phyloP scores from a whole-genome alignment of 805 yeast species.

The Hagleromyces aurorensis region DNA sequence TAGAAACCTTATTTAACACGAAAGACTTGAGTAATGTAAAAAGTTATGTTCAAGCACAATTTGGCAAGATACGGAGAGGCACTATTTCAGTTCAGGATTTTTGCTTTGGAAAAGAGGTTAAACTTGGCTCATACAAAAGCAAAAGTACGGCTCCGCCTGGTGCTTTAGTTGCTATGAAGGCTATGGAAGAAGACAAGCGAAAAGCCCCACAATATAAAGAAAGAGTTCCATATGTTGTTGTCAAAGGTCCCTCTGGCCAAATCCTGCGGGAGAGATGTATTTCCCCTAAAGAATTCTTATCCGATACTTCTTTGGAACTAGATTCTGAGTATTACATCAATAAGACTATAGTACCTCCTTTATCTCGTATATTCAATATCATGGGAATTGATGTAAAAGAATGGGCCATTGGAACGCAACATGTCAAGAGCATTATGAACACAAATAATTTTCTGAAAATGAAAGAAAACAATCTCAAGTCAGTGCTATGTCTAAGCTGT shows the following conservation, averaged over 20 bases:
- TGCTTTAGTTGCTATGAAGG: conserved; percentile 66
- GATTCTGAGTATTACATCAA: conserved; percentile 83
- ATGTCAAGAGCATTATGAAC: too few species aligned
- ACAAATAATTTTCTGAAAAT: too few species aligned
- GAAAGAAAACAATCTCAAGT: too few species aligned
- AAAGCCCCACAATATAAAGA: conserved; percentile 83
- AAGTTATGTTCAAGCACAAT: conserved; percentile 54
- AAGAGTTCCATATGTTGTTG: conserved; percentile 79
- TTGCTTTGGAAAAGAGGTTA: conserved; percentile 86
- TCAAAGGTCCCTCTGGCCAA: conserved; percentile 46
- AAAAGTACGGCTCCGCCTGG: conserved; percentile 81
- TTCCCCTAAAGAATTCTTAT: conserved; percentile 67
- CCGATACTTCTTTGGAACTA: conserved; percentile 36
- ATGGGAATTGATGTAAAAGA: conserved; percentile 70
- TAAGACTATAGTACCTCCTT: conserved; percentile 80
- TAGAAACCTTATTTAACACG: conserved; percentile 64
- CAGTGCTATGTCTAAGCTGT: conserved; percentile 28
- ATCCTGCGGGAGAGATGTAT: conserved; percentile 70
- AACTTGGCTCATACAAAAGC: conserved; percentile 73
- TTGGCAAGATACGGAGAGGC: conserved; percentile 55
- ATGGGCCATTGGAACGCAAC: conserved; percentile 73
- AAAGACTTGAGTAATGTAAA: conserved; percentile 66
- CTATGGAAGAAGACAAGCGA: conserved; percentile 55
- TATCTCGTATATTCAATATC: conserved; percentile 73
- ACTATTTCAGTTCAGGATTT: conserved; percentile 70